phyloP scores from a whole-genome alignment of 176 grass and related monocot genomes.

The Saccharum officinarum region DNA sequence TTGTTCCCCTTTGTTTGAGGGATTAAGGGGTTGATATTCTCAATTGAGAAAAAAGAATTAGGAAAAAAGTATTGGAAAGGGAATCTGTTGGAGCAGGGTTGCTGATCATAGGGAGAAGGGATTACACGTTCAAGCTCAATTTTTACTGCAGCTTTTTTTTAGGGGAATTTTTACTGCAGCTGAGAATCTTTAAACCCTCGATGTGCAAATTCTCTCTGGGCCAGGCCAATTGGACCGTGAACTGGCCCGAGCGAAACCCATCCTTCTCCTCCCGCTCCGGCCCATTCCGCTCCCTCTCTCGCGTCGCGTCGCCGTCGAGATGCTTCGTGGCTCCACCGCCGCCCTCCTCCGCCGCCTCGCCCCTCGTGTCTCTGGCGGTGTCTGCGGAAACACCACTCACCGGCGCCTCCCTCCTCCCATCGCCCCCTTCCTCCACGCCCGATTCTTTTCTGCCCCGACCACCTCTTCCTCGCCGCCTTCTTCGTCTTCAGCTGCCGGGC shows the following conservation, averaged over 20 bases:
- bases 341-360: conserved; percentile 50
- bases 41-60: too few species aligned
- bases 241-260: not conserved
- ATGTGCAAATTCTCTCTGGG: not conserved
- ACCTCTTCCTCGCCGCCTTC: conserved; percentile 27
- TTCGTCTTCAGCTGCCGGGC: conserved; percentile 8
- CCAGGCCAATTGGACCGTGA: not conserved
- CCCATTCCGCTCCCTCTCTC: conserved; percentile 12
- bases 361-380: conserved; percentile 45
- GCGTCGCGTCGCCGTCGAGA: conserved; percentile 29
- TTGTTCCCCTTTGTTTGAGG: too few species aligned
- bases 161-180: too few species aligned
- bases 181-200: too few species aligned
- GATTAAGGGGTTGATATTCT: too few species aligned
- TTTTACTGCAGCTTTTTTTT: too few species aligned
- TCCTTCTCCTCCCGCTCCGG: not conserved
- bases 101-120: too few species aligned
- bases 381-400: not conserved
- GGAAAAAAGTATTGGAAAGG: too few species aligned
- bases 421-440: conserved; percentile 26
- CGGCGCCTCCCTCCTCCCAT: conserved; percentile 7
- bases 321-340: conserved; percentile 68
- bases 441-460: conserved; percentile 35
- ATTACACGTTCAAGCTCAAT: too few species aligned
- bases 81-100: too few species aligned